Evolutionary conservation across 2,329 filamentous ascomycete genomes (phyloP), one percentile per base, ranked within the genome.

Genomic region (Colletotrichum eremochloae): DNA sequence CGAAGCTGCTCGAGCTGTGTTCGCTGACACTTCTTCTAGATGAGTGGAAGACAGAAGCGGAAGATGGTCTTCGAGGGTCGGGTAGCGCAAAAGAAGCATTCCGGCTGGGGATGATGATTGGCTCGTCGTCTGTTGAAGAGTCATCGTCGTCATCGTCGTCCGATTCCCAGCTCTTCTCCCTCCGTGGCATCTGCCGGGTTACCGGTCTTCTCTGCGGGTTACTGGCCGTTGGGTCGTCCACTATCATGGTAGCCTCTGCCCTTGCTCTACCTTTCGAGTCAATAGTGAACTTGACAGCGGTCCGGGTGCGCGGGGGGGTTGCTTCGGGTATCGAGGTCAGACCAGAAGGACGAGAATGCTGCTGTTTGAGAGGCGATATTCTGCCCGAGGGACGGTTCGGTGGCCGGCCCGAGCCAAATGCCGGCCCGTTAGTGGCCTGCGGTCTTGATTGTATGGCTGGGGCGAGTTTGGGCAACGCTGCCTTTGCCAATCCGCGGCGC

Each of bases 121-220:
- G 89, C 68, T 92, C 90, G 66, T 92, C 90, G 73, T 92, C 90
- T 5, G 86, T 86, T 0, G 89, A 91, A 1, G 88, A 90, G 2
- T 86, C 86, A 58, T 86, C 86, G 40, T 86, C 86, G 40, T 87
- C 85, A 0, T 86, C 86, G 38, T 87, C 85, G 0, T 86, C 86
- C 6, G 85, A 86, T 18, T 84, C 83, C 81, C 83, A 86, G 50
- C 81, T 81, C 62, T 80, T 73, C 60, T 72, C 75, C 57, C 76
- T 79, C 38, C 73, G 75, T 29, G 78, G 74, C 67, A 78, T 72
- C 36, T 80, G 77, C 57, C 78, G 78, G 15, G 62, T 15, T 33
- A 71, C 48, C 11, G 69, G 72, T n/a, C 50, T 67, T 50, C 65
- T 53, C 24, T 69, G 64, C 5, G 53, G n/a, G 52, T 61, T 52